Evolutionary conservation across 176 grass and related monocot genomes (phyloP).

Genomic region (Lolium rigidum): DNA sequence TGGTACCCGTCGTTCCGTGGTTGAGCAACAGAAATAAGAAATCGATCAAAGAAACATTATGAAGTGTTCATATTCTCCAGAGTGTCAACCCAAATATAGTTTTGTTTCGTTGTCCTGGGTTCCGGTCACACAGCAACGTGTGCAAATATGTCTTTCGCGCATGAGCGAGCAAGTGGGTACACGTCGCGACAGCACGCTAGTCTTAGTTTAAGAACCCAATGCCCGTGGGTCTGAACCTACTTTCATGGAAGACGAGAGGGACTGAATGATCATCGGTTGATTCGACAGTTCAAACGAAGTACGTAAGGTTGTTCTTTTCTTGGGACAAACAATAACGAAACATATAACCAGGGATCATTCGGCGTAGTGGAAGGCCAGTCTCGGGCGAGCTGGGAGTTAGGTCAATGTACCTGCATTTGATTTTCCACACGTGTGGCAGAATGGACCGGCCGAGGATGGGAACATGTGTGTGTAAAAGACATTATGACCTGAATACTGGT

Average conservation of each 20-base stretch:
- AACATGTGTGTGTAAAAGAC: neutral
- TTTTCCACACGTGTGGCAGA: slow-evolving; percentile 20
- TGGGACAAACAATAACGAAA: neutral
- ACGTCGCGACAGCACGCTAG: neutral
- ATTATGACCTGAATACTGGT: neutral
- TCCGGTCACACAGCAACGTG: slow-evolving; percentile 5
- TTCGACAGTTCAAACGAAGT: slow-evolving; percentile 8
- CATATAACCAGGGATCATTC: neutral
- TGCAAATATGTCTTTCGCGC: neutral
- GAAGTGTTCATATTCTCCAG: neutral
- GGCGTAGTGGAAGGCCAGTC: neutral
- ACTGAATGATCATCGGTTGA: slow-evolving; percentile 3
- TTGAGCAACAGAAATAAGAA: neutral
- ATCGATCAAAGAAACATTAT: neutral
- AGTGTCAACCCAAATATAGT: neutral
- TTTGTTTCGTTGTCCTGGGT: neutral
- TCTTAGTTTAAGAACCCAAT: slow-evolving; percentile 23
- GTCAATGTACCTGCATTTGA: slow-evolving; percentile 22
- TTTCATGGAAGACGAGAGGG: slow-evolving; percentile 36
- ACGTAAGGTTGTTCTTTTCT: neutral
- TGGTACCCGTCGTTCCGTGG: neutral
- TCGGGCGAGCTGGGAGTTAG: slow-evolving; percentile 18
- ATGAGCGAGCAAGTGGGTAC: neutral
- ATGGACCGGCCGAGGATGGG: slow-evolving; percentile 20
- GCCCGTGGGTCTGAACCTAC: slow-evolving; percentile 40